Conservation (phyloP, 768 basidiomycete genomes). For the Leucocoprinus sp. region DNA sequence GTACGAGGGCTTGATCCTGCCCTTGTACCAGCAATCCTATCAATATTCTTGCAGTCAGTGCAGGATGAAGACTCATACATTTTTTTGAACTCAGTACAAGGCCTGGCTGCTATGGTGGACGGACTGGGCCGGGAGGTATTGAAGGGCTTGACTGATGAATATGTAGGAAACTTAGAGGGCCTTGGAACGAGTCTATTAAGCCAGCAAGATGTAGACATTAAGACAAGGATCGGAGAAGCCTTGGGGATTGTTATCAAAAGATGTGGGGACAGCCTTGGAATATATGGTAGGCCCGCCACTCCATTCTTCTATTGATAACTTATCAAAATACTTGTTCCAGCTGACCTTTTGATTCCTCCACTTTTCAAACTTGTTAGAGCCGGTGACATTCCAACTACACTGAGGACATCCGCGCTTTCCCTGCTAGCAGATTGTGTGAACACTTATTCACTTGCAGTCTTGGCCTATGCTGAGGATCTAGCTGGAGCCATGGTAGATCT, state of each 20-base stretch:
- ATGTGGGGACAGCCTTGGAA: conserved; percentile 59
- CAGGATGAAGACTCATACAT: conserved; percentile 96
- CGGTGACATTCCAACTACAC: conserved; percentile 53
- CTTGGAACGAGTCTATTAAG: conserved; percentile 36
- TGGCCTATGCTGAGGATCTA: conserved; percentile 57
- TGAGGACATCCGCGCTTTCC: conserved; percentile 53
- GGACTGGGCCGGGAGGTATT: conserved; percentile 68
- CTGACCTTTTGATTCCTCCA: conserved; percentile 61
- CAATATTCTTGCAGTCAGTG: conserved; percentile 77
- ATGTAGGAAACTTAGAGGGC: conserved; percentile 46
- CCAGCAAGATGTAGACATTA: conserved; percentile 62
- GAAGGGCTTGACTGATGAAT: conserved; percentile 55
- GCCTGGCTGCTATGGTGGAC: conserved; percentile 80
- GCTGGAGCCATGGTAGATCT: conserved; percentile 68
- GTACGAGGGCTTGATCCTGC: conserved; percentile 40
- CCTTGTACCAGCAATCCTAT: conserved; percentile 74
- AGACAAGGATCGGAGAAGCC: conserved; percentile 80
- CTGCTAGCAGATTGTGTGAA: conserved; percentile 70
- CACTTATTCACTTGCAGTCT: conserved; percentile 52
- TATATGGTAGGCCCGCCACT: conserved; percentile 45
- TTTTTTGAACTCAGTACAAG: conserved; percentile 87
- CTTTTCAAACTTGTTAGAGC: conserved; percentile 59
- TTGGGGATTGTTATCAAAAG: conserved; percentile 67
- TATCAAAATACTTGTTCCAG: conserved; percentile 28
- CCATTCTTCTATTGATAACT: not conserved